These are phyloP conservation scores for Phyllosticta citriasiana DNA, from an alignment of 2,329 filamentous ascomycete species.

Conservation along the genomic window DNA sequence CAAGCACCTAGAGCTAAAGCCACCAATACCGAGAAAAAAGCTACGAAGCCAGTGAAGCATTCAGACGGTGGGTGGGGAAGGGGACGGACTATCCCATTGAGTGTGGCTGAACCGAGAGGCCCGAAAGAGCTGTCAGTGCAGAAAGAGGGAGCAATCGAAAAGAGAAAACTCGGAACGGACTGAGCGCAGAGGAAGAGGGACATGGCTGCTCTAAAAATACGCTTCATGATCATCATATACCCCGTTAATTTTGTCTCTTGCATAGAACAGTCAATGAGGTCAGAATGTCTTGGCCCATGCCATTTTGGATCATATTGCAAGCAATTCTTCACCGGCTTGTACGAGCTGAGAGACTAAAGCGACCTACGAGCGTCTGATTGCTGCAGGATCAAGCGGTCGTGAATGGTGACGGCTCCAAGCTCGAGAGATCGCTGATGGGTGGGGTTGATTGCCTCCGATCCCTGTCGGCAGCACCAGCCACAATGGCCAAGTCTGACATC, in stretches of 20 bases:
- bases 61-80: neutral
- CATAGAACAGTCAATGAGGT: neutral
- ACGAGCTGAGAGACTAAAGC: neutral
- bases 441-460: neutral
- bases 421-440: neutral
- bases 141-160: neutral
- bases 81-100: neutral
- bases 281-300: neutral
- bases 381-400: neutral
- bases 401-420: neutral
- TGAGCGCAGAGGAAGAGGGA: neutral
- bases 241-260: neutral
- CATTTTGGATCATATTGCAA: neutral
- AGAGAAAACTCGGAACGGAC: neutral
- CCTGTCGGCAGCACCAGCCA: neutral
- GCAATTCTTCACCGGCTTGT: neutral
- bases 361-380: neutral
- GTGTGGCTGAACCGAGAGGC: constrained; percentile 2
- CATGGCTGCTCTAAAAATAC: neutral
- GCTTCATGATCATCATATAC: neutral
- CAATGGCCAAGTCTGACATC: neutral
- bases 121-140: constrained; percentile 4
- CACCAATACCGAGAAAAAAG: neutral
- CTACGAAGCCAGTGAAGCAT: neutral
- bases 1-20: neutral